These are phyloP conservation scores for Withania somnifera DNA, from an alignment of 305 asterid genomes.

Conservation along the genomic window DNA sequence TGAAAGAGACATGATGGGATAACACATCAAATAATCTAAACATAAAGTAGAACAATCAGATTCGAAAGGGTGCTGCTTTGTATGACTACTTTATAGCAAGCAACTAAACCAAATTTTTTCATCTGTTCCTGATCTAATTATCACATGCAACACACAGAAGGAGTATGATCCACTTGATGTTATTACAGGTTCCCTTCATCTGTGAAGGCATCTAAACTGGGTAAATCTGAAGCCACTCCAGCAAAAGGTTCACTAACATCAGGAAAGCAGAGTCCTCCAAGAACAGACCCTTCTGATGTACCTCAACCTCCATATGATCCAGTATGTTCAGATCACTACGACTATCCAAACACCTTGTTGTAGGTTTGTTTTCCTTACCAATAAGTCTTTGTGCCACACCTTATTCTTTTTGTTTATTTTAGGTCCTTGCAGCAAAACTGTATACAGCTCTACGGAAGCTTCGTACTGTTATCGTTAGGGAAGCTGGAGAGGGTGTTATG, in stretches of 20 bases:
- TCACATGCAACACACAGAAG: not conserved
- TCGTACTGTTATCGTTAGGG: slow-evolving; percentile 45
- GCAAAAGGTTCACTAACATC: slow-evolving; percentile 56
- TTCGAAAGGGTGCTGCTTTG: not conserved
- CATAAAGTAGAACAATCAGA: not conserved
- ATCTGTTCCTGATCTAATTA: not conserved
- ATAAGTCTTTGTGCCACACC: not conserved
- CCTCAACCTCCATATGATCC: slow-evolving; percentile 41
- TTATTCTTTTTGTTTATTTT: slow-evolving; percentile 5
- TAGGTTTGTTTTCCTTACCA: not conserved
- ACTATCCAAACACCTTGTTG: not conserved
- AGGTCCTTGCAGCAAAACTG: slow-evolving; percentile 57
- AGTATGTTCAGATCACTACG: slow-evolving; percentile 31
- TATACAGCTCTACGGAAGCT: slow-evolving; percentile 52
- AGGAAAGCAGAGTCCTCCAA: slow-evolving; percentile 34
- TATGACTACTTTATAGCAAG: not conserved
- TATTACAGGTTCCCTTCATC: slow-evolving; percentile 57
- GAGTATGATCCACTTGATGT: slow-evolving; percentile 2
- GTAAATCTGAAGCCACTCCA: slow-evolving; percentile 53
- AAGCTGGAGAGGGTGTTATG: slow-evolving; percentile 47
- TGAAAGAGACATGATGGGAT: not conserved
- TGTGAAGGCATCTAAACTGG: slow-evolving; percentile 41
- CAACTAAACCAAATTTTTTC: not conserved
- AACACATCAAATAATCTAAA: not conserved
- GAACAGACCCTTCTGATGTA: slow-evolving; percentile 31